phyloP scores from a whole-genome alignment of 2,329 filamentous ascomycete genomes.

The Fusarium succisae region DNA sequence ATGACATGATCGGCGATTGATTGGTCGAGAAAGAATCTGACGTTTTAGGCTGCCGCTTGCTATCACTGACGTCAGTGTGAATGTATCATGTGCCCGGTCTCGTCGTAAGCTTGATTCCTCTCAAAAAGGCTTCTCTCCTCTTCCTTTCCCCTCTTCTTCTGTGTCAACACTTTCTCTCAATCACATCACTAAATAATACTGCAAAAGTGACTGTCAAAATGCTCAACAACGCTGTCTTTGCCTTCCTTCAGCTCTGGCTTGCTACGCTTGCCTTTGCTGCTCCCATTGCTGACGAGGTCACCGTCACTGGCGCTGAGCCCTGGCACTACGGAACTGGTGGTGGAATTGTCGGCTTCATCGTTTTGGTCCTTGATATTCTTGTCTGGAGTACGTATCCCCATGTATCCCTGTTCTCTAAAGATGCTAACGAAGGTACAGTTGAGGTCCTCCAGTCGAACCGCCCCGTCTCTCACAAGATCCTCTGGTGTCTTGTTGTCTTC shows the following conservation, averaged over 20 bases:
- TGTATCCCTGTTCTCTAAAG: neutral
- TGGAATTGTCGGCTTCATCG: constrained; percentile 68
- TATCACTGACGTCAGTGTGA: constrained; percentile 21
- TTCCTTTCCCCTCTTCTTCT: neutral
- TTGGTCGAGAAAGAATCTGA: neutral
- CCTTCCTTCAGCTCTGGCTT: constrained; percentile 48
- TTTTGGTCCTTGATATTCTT: constrained; percentile 70
- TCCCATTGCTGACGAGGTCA: constrained; percentile 46
- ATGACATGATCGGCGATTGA: neutral
- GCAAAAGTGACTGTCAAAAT: neutral
- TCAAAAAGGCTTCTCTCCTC: neutral
- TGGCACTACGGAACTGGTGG: constrained; percentile 71
- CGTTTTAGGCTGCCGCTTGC: neutral
- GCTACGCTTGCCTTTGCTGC: constrained; percentile 61
- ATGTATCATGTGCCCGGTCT: constrained; percentile 16
- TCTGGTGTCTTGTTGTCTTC: constrained; percentile 72
- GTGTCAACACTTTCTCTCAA: neutral
- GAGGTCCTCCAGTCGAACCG: constrained; percentile 73
- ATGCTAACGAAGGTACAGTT: constrained; percentile 52
- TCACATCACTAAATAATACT: fast-evolving
- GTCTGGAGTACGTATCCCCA: constrained; percentile 64
- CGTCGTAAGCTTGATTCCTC: constrained; percentile 14
- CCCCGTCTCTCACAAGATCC: constrained; percentile 63
- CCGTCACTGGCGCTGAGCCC: constrained; percentile 51
- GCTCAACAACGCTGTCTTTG: constrained; percentile 23